phyloP scores from a whole-genome alignment of 2,329 filamentous ascomycete genomes.

The Purpureocillium takamizusanense region DNA sequence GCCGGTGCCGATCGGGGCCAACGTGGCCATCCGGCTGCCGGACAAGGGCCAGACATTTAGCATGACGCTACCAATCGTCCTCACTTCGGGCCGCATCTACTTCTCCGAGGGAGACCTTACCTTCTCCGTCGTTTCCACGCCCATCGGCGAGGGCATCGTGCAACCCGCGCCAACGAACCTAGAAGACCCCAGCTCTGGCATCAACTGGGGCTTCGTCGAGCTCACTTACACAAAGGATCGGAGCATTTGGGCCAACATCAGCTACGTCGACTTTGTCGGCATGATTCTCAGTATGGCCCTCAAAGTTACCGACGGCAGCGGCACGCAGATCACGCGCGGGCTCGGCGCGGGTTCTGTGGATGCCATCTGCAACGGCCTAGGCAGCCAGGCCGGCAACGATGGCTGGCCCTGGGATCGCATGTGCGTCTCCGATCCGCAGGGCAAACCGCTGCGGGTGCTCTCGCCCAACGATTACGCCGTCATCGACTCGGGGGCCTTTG shows the following conservation, averaged over 20 bases:
- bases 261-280: conserved; percentile 42
- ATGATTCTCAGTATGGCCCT: conserved; percentile 41
- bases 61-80: conserved; percentile 29
- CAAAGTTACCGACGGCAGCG: conserved; percentile 21
- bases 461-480: conserved; percentile 32
- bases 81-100: conserved; percentile 34
- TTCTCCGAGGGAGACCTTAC: conserved; percentile 31
- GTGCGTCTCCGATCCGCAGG: conserved; percentile 27
- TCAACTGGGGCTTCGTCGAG: conserved; percentile 43
- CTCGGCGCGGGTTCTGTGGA: conserved; percentile 24
- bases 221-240: conserved; percentile 31
- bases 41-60: conserved; percentile 24
- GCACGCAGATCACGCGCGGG: conserved; percentile 28
- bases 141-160: conserved; percentile 28
- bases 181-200: conserved; percentile 29
- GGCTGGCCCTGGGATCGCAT: conserved; percentile 33
- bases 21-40: conserved; percentile 34
- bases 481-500: conserved; percentile 24
- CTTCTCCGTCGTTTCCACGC: conserved; percentile 30
- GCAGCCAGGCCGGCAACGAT: conserved; percentile 25
- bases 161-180: conserved; percentile 37
- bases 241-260: conserved; percentile 37
- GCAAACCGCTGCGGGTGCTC: conserved; percentile 32
- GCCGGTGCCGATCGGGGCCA: conserved; percentile 26
- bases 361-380: conserved; percentile 31